Evolutionary conservation across 768 basidiomycete species (phyloP), one percentile per base, ranked within the genome.

Genomic region (Cyathus striatus): DNA sequence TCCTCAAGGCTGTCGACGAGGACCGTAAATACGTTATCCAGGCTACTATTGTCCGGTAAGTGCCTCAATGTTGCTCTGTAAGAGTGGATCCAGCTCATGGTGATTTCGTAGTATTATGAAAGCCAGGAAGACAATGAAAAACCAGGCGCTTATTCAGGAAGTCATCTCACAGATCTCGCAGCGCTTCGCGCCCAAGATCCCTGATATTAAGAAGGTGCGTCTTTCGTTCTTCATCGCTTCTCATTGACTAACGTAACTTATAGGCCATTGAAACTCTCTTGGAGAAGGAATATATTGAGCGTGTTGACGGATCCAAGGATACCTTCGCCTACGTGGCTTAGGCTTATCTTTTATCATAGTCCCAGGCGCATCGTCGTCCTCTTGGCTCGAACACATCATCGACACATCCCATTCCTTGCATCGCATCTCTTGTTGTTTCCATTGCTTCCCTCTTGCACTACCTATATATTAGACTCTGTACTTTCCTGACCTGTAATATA

Each of bases 271-370:
- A 95, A 58, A 82, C 82, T 12, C 69, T 98, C 16, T 70, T 97
- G 38, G 95, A 97, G 69, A 95, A 95, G 68, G 95, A 99, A 61
- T 99, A 97, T 62, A 87, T 99, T 53, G 94, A 98, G 58, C 84
- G 95, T 23, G 86, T 91, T 12, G 90, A 92, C 17, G 89, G 85
- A 9, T 82, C 85, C n/a, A 84, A 86, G 57, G 92, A 95, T 64
- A 87, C 87, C 25, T 91, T 90, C 61, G 79, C 81, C 38, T 87
- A 87, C 58, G 76, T 85, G 51, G 84, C 83, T 46, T 86, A 65
- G 72, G n/a, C n/a, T n/a, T n/a, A n/a, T n/a, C n/a, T n/a, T n/a
- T n/a, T n/a, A n/a, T n/a, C n/a, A n/a, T n/a, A n/a, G n/a, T n/a
- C n/a, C n/a, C n/a, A n/a, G n/a, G n/a, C n/a, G n/a, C n/a, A n/a